Evolutionary conservation across 306 rosid species (phyloP).

Genomic region (Amphicarpaea edgeworthii): DNA sequence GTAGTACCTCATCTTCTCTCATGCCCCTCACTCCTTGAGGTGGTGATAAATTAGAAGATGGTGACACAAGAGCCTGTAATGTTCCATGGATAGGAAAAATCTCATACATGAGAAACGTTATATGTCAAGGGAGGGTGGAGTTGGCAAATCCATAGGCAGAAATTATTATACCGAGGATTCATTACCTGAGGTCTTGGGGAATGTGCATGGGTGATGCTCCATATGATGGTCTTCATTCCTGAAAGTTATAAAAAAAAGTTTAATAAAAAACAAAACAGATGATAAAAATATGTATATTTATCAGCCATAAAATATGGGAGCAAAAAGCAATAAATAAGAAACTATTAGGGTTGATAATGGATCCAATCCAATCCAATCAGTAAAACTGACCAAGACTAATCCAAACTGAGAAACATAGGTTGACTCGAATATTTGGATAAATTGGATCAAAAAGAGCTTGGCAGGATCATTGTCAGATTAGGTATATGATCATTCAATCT

Average conservation of each 20-base stretch:
- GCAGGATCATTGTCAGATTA: neutral
- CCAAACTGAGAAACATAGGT: neutral
- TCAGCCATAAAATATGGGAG: neutral
- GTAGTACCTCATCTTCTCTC: slow-evolving; percentile 97
- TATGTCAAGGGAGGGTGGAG: slow-evolving; percentile 42
- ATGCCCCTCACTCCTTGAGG: slow-evolving; percentile 91
- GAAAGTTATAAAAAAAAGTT: slow-evolving; percentile 34
- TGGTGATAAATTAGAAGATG: slow-evolving; percentile 76
- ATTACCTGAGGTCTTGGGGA: slow-evolving; percentile 92
- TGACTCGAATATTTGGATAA: neutral
- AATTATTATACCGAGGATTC: slow-evolving; percentile 35
- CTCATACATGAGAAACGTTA: slow-evolving; percentile 58
- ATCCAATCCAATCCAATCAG: neutral
- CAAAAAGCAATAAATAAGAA: slow-evolving; percentile 24
- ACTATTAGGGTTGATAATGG: neutral
- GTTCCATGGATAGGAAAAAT: slow-evolving; percentile 61
- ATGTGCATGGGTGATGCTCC: slow-evolving; percentile 99
- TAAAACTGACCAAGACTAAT: neutral
- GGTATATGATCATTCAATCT: neutral
- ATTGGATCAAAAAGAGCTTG: neutral
- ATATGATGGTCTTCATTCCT: slow-evolving; percentile 99
- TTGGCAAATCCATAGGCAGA: slow-evolving; percentile 39
- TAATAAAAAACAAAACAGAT: neutral
- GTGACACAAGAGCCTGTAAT: slow-evolving; percentile 77
- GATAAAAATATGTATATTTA: neutral